Evolutionary conservation across 192 early-diverging fungal species (phyloP).

Genomic region (Spizellomyces punctatus): DNA sequence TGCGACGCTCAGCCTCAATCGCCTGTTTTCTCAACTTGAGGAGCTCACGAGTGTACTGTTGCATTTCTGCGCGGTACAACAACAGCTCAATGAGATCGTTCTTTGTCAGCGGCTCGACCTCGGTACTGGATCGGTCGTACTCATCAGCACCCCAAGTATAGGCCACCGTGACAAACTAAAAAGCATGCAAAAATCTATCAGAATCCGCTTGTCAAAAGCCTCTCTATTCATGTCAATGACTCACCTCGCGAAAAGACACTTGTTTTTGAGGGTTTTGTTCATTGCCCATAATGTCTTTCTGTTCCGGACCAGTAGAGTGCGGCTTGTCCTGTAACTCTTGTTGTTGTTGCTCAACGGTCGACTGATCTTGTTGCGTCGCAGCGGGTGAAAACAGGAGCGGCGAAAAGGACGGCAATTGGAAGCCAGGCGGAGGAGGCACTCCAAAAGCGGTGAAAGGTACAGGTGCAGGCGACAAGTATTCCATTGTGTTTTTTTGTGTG

Average conservation of each 20-base stretch:
- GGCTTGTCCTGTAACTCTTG: neutral
- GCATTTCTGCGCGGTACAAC: constrained; percentile 36
- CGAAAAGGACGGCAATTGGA: neutral
- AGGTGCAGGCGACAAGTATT: constrained; percentile 20
- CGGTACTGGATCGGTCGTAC: constrained; percentile 33
- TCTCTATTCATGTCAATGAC: neutral
- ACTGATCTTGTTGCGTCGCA: neutral
- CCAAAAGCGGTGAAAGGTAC: constrained; percentile 9
- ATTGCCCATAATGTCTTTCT: no score
- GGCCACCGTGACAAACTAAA: constrained; percentile 28
- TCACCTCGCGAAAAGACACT: neutral
- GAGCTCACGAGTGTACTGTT: constrained; percentile 20
- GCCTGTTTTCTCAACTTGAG: constrained; percentile 12
- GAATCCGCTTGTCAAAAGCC: neutral
- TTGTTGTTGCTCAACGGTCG: neutral
- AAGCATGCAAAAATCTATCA: neutral
- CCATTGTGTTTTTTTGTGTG: no score
- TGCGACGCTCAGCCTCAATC: constrained; percentile 24
- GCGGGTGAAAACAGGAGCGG: neutral
- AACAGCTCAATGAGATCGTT: constrained; percentile 35
- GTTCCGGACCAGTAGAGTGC: neutral
- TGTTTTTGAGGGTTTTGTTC: neutral
- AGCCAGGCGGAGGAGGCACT: neutral
- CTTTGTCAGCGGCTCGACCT: constrained; percentile 26
- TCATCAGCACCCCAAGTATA: constrained; percentile 28